phyloP scores from a whole-genome alignment of 345 rosid species.

The Rhizophora mangle region DNA sequence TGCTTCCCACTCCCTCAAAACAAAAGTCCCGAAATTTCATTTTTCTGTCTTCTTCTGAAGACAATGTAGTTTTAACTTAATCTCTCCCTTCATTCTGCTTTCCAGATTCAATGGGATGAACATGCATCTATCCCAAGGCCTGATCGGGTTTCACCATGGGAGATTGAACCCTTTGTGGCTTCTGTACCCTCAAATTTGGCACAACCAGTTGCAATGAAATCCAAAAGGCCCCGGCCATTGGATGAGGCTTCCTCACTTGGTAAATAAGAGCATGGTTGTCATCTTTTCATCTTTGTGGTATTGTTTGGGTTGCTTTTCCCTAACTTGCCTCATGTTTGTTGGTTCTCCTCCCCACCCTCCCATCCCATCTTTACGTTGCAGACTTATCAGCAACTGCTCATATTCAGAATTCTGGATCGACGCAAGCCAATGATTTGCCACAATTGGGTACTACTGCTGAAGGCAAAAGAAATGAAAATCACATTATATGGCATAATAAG shows the following conservation, averaged over 20 bases:
- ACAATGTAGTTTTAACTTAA: background rate
- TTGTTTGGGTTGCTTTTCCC: constrained; percentile 8
- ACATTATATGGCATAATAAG: constrained; percentile 45
- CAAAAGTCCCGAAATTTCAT: background rate
- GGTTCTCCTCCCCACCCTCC: background rate
- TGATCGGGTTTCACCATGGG: constrained; percentile 93
- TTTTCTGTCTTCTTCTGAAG: background rate
- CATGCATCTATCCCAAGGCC: constrained; percentile 78
- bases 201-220: constrained; percentile 44
- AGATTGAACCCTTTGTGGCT: constrained; percentile 65
- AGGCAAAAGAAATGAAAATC: constrained; percentile 44
- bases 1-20: too few relatives aligned
- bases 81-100: background rate
- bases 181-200: constrained; percentile 38
- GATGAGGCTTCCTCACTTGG: constrained; percentile 49
- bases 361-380: background rate
- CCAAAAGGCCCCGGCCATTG: constrained; percentile 69
- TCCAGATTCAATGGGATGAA: constrained; percentile 96
- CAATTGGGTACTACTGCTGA: constrained; percentile 41
- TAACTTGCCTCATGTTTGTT: constrained; percentile 9
- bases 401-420: constrained; percentile 24
- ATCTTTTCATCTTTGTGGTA: background rate
- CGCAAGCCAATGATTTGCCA: constrained; percentile 51
- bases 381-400: constrained; percentile 50
- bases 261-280: constrained; percentile 16